Evolutionary conservation across 2,329 filamentous ascomycete genomes (phyloP).

Genomic region (Claviceps sp.): DNA sequence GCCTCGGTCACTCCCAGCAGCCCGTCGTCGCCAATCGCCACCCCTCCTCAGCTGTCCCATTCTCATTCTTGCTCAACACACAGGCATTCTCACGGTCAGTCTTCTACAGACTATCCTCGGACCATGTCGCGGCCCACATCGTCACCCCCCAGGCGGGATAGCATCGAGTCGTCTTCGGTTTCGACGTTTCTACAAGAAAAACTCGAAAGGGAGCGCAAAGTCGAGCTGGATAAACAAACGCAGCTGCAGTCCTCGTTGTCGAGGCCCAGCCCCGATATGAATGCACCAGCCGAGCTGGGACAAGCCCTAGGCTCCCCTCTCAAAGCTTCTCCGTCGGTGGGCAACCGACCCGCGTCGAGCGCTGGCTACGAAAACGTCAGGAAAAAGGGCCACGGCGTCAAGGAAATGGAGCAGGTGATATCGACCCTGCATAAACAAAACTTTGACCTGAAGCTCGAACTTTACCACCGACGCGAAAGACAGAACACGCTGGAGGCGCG

Average conservation of each 20-base stretch:
- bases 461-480: conserved; percentile 55
- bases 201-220: conserved; percentile 36
- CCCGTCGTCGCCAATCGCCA: conserved; percentile 26
- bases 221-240: conserved; percentile 31
- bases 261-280: conserved; percentile 24
- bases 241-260: conserved; percentile 19
- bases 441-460: conserved; percentile 61
- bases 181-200: conserved; percentile 43
- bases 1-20: conserved; percentile 29
- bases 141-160: conserved; percentile 28
- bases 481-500: conserved; percentile 46
- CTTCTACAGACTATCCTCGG: conserved; percentile 21
- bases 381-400: conserved; percentile 45
- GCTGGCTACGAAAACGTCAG: conserved; percentile 25
- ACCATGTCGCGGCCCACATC: conserved; percentile 27
- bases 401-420: conserved; percentile 56
- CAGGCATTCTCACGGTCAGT: conserved; percentile 26
- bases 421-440: conserved; percentile 63
- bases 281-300: conserved; percentile 24
- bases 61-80: conserved; percentile 25
- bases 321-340: conserved; percentile 20
- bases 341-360: conserved; percentile 30
- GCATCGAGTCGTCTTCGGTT: conserved; percentile 27
- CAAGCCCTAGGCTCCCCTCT: conserved; percentile 27
- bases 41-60: conserved; percentile 21